Evolutionary conservation across 2,329 filamentous ascomycete genomes (phyloP).

Genomic region (Sporothrix variecibatus): DNA sequence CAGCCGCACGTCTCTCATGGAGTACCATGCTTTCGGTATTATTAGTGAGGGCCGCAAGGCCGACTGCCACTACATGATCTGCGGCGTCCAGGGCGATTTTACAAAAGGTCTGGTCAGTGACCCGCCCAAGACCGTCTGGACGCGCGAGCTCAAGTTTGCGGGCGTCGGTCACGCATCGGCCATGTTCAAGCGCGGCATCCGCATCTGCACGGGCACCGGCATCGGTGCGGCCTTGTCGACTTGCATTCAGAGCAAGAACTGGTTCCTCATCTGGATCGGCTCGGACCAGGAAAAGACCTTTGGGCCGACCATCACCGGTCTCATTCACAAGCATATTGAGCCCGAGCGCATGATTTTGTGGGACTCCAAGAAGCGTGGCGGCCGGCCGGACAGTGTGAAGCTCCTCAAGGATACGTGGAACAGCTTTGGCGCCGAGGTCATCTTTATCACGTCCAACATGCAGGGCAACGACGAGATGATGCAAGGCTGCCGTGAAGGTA

Average conservation of each 20-base stretch:
- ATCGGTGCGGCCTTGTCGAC: constrained; percentile 46
- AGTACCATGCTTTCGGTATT: constrained; percentile 47
- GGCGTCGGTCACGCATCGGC: constrained; percentile 46
- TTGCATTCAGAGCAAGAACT: constrained; percentile 45
- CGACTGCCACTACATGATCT: constrained; percentile 45
- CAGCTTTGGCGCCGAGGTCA: constrained; percentile 45
- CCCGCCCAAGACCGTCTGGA: constrained; percentile 45
- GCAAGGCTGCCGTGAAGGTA: constrained; percentile 44
- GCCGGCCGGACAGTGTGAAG: constrained; percentile 42
- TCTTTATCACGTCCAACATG: constrained; percentile 47
- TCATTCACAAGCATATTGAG: constrained; percentile 44
- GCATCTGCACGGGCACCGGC: constrained; percentile 45
- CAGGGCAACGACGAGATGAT: constrained; percentile 48
- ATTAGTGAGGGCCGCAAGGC: constrained; percentile 45
- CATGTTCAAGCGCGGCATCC: constrained; percentile 47
- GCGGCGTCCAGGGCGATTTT: constrained; percentile 47
- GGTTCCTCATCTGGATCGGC: constrained; percentile 48
- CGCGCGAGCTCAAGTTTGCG: constrained; percentile 45
- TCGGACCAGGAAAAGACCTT: constrained; percentile 46
- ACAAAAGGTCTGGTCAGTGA: constrained; percentile 43
- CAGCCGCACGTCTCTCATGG: constrained; percentile 46
- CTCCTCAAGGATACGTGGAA: constrained; percentile 44
- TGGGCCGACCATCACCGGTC: constrained; percentile 42
- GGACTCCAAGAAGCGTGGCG: constrained; percentile 46
- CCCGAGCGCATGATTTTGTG: constrained; percentile 47